Conservation (phyloP, 306 rosid species). For the Cucurbita moschata region DNA sequence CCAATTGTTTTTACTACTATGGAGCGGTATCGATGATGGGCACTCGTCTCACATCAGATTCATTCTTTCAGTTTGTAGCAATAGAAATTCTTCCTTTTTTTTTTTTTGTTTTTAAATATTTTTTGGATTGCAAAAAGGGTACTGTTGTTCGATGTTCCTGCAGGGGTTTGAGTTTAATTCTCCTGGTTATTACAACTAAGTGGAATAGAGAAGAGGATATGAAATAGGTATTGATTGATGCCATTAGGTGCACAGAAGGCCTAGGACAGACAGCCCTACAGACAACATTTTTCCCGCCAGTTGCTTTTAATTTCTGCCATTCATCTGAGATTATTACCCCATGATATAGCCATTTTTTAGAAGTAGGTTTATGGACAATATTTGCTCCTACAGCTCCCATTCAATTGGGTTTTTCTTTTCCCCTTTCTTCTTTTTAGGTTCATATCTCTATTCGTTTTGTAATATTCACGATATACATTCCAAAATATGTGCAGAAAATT, state of each 20-base stretch:
- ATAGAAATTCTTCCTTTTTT: slow-evolving; percentile 28
- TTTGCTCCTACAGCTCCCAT: slow-evolving; percentile 55
- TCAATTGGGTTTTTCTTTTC: slow-evolving; percentile 35
- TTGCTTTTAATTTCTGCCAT: slow-evolving; percentile 22
- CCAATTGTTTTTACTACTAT: slow-evolving; percentile 32
- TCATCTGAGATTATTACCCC: slow-evolving; percentile 28
- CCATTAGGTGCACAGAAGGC: slow-evolving; percentile 38
- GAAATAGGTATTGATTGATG: slow-evolving; percentile 23
- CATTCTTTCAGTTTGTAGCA: slow-evolving; percentile 57
- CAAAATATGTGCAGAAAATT: slow-evolving; percentile 67
- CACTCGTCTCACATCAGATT: slow-evolving; percentile 21
- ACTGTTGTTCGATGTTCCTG: slow-evolving; percentile 36
- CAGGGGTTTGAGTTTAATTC: slow-evolving; percentile 33
- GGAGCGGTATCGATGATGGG: slow-evolving; percentile 23
- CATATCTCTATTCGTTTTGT: slow-evolving; percentile 58
- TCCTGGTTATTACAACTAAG: slow-evolving; percentile 31
- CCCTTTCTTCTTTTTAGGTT: slow-evolving; percentile 31
- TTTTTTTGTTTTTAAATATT: slow-evolving; percentile 16
- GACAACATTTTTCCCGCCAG: slow-evolving; percentile 19
- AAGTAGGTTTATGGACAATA: slow-evolving; percentile 50
- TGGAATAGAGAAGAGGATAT: slow-evolving; percentile 2
- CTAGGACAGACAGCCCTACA: slow-evolving; percentile 35
- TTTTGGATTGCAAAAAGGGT: slow-evolving; percentile 52
- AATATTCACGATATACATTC: slow-evolving; percentile 43
- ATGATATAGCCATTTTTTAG: slow-evolving; percentile 37